phyloP scores from a whole-genome alignment of 495 filamentous ascomycete species.

The Acidiella bohemica region DNA sequence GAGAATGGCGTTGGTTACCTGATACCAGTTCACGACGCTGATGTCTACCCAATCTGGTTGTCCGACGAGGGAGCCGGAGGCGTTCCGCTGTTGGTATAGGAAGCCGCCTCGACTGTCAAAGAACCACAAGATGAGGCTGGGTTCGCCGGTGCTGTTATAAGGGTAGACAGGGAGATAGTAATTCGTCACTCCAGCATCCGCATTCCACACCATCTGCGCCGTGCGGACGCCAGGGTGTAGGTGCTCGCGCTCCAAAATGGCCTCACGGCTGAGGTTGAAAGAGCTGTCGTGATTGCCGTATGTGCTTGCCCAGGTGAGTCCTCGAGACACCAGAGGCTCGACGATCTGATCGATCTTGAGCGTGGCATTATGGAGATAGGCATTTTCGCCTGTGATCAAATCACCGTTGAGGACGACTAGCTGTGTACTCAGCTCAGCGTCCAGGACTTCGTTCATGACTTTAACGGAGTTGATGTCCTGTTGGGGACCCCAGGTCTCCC shows the following conservation, averaged over 20 bases:
- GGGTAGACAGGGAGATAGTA: constrained; percentile 49
- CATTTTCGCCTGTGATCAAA: constrained; percentile 57
- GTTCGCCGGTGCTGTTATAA: constrained; percentile 24
- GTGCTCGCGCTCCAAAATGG: constrained; percentile 44
- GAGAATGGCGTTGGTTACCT: constrained; percentile 34
- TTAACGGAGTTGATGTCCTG: constrained; percentile 46
- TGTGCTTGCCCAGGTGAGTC: constrained; percentile 50
- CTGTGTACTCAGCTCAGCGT: constrained; percentile 35
- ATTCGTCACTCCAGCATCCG: constrained; percentile 49
- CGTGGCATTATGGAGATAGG: constrained; percentile 42
- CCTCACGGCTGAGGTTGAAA: constrained; percentile 42
- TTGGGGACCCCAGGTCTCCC: constrained; percentile 38
- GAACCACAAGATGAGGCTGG: constrained; percentile 57
- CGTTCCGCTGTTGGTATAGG: constrained; percentile 32
- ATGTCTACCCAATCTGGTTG: constrained; percentile 32
- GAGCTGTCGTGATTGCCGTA: constrained; percentile 66
- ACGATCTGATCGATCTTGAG: constrained; percentile 51
- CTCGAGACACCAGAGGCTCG: constrained; percentile 38
- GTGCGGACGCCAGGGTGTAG: constrained; percentile 42
- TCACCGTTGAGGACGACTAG: constrained; percentile 65
- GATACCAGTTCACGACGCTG: constrained; percentile 50
- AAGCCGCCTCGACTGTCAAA: constrained; percentile 58
- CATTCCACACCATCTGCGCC: constrained; percentile 31
- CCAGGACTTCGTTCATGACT: constrained; percentile 49
- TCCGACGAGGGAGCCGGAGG: constrained; percentile 26